Base-by-base conservation (phyloP, 2,329 filamentous ascomycete genomes). In the Tolypocladium inflatum region DNA sequence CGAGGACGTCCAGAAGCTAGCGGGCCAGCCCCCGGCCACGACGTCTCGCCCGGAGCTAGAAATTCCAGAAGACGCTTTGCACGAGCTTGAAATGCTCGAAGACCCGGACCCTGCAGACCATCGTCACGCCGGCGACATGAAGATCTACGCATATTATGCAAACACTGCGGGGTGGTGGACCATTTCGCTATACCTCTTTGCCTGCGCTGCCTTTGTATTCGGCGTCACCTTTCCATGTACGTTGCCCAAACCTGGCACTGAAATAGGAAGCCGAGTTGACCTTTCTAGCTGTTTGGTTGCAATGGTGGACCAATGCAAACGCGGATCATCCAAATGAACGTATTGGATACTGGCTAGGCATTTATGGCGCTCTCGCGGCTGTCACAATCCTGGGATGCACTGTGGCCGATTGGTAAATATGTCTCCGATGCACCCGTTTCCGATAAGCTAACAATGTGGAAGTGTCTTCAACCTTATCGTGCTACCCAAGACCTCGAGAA, bases 401-500 rank as follows among this genome's bases (percentile, higher is more conserved):
- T 1, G 21, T 58, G 19, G 59, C 62, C 5, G 60, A 64, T 30
- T 57, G 60, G 63, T 65, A 50, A 58, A 26, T 35, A 5, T 11
- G 5, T 54, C 4, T 38, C 26, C 8, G 54, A 19, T 8, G 3
- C 17, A 19, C 19, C n/a, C 2, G 1, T 6, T 37, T 4, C 6
- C 4, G 19, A 10, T 19, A 7, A 17, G 43, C 43, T 55, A 19
- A 55, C 26, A 45, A n/a, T 30, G 6, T 39, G 0, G 59, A 19
- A 63, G 60, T 5, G 58, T 71, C 10, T 64, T 64, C 26, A 38
- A 62, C 9, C 54, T 66, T 19, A 58, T 64, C 7, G 45, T 67
- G 13, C 61, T 73, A 4, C 72, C 73, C 41, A 60, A 58, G 6
- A 65, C 65, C 35, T 64, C 69, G 1, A 45, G 54, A 9, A 61